A percentile compares a stretch with the other conserved stretches of the same genome.
These are phyloP conservation scores for Canariomyces notabilis DNA, from an alignment of 2,329 filamentous ascomycete species.

Conservation along the genomic window DNA sequence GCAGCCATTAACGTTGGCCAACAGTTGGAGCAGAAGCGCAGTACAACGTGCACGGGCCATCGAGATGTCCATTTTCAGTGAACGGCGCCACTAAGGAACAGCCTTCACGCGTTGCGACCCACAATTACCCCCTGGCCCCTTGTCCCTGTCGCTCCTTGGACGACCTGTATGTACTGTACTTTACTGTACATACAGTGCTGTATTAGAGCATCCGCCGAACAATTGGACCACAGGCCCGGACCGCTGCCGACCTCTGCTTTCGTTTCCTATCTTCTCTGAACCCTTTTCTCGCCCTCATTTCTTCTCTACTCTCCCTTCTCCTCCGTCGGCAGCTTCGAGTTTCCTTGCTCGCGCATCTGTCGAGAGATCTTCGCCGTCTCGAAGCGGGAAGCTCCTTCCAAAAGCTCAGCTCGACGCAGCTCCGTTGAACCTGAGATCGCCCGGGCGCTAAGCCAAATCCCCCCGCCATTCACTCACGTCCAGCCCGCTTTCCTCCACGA, in stretches of 20 bases:
- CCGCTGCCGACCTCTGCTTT: neutral
- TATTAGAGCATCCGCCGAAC: no score
- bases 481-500: constrained; percentile 5
- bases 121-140: no score
- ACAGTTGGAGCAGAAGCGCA: neutral
- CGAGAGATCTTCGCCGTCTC: neutral
- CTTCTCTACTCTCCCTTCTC: neutral
- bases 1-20: neutral
- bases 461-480: constrained; percentile 14
- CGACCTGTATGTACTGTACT: no score
- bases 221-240: no score
- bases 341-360: neutral
- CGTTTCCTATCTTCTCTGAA: no score
- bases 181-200: no score
- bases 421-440: no score
- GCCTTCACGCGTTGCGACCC: neutral
- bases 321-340: neutral
- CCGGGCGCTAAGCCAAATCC: no score
- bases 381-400: neutral
- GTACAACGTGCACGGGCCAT: neutral
- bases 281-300: no score
- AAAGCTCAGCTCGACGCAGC: neutral
- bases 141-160: neutral
- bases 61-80: neutral
- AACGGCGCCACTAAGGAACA: neutral